These are phyloP conservation scores for Hypholoma fasciculare DNA, from an alignment of 768 basidiomycete genomes.

Conservation along the genomic window DNA sequence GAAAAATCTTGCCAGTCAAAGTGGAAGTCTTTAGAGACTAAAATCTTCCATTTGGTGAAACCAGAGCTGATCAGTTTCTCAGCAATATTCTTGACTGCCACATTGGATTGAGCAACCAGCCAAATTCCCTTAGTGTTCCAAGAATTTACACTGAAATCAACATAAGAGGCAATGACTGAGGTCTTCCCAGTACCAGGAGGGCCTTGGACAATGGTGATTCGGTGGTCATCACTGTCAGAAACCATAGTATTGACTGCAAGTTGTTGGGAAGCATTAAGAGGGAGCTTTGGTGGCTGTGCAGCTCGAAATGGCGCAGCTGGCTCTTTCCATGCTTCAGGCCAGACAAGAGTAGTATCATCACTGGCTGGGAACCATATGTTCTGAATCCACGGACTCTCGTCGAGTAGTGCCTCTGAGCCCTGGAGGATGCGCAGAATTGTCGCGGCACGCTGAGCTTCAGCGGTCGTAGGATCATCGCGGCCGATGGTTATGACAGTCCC, in stretches of 20 bases:
- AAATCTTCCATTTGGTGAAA: slow-evolving; percentile 58
- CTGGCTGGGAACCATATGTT: slow-evolving; percentile 46
- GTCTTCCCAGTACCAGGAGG: slow-evolving; percentile 78
- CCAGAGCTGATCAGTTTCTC: slow-evolving; percentile 65
- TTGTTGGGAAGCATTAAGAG: slow-evolving; percentile 48
- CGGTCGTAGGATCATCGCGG: slow-evolving; percentile 54
- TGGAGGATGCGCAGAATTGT: slow-evolving; percentile 45
- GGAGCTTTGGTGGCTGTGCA: background rate
- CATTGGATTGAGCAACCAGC: slow-evolving; percentile 84
- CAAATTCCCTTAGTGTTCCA: slow-evolving; percentile 55
- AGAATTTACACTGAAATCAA: slow-evolving; percentile 41
- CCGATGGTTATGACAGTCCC: slow-evolving; percentile 49
- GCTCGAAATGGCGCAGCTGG: background rate
- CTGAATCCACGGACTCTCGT: slow-evolving; percentile 46
- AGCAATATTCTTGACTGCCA: slow-evolving; percentile 89
- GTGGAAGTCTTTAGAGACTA: slow-evolving; percentile 73
- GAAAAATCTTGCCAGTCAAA: slow-evolving; percentile 51
- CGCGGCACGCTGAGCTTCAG: slow-evolving; percentile 49
- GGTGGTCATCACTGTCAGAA: slow-evolving; percentile 30
- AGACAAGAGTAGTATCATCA: slow-evolving; percentile 25
- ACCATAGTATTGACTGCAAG: slow-evolving; percentile 49
- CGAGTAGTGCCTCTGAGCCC: slow-evolving; percentile 31
- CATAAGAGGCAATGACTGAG: slow-evolving; percentile 68
- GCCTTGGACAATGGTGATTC: slow-evolving; percentile 48
- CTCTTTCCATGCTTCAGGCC: slow-evolving; percentile 39